Base-by-base conservation (phyloP, 768 basidiomycete species). In the Suillus subaureus region DNA sequence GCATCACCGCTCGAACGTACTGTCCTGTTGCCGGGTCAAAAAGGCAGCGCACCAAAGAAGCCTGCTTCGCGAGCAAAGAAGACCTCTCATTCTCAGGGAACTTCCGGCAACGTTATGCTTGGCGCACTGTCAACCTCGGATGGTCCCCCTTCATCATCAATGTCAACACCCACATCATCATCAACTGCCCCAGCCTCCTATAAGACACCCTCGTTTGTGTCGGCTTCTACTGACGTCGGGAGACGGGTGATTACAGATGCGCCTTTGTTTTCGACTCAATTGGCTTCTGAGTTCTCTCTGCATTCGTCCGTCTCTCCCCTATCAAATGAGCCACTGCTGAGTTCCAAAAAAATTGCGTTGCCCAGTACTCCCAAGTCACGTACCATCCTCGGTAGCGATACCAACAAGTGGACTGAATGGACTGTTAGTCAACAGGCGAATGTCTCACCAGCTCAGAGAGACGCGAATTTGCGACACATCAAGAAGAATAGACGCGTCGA, bases 401-500 rank as follows among this genome's bases (percentile, higher is more conserved):
- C 16, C 8, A 61, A 35, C 8, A 64, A 33, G 28, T 67, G 57
- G n/a, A 64, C 67, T 42, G 70, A 75, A 26, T 57, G 71, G n/a
- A 67, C 70, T 45, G 68, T 77, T 9, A 69, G 69, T 40, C 75
- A 75, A 23, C n/a, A 52, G 33, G 26, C 51, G 1, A 61, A 65
- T 13, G 57, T 72, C 11, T 77, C 75, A 4, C 73, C 75, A 4
- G 62, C 73, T 35, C 72, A 77, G 33, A 70, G 56, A 49, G 75
- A 67, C 4, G 73, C 72, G 1, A 76, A 76, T 62, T 74, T 76
- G 42, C 77, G 75, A 47, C 75, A 76, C 64, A 62, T 76, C 58
- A 78, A 73, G 37, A 69, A 66, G 23, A 66, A 66, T 52, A 75
- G 73, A 21, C 58, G 68, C 31, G 49, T 67, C n/a, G 75, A 76